Conservation (phyloP, 345 rosid species). For the Eucalyptus polyanthemos region DNA sequence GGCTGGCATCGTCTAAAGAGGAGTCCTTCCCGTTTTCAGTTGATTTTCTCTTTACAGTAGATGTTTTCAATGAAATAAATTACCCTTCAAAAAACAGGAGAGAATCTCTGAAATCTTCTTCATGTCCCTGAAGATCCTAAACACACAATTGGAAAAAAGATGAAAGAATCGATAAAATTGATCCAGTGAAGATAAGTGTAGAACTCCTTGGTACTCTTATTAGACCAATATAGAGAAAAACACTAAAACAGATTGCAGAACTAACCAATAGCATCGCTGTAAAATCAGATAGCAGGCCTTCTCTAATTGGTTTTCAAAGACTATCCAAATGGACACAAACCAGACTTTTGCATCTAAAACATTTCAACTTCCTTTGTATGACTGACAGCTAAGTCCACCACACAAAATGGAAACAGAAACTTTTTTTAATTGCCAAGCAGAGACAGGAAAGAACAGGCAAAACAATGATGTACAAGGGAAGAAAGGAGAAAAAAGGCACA, state of each 20-base stretch:
- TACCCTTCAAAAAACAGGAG: neutral
- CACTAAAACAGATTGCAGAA: neutral
- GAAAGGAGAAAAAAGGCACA: neutral
- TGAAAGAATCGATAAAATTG: neutral
- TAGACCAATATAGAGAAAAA: neutral
- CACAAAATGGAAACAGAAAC: neutral
- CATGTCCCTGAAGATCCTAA: neutral
- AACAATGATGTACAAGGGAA: neutral
- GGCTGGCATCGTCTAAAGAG: neutral
- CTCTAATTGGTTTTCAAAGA: neutral
- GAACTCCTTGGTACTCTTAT: neutral
- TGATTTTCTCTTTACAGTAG: neutral
- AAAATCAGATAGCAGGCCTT: neutral
- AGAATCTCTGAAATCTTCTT: neutral
- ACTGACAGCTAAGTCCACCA: neutral
- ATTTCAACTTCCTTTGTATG: neutral
- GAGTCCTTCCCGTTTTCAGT: neutral
- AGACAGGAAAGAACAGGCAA: neutral
- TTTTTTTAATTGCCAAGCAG: neutral
- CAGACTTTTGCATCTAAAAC: neutral
- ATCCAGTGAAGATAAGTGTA: neutral
- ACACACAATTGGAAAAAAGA: neutral
- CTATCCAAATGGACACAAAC: neutral
- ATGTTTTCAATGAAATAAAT: neutral
- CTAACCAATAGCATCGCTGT: neutral